These are phyloP conservation scores for Flaveria robusta DNA, from an alignment of 129 eudicot genomes.

Conservation along the genomic window DNA sequence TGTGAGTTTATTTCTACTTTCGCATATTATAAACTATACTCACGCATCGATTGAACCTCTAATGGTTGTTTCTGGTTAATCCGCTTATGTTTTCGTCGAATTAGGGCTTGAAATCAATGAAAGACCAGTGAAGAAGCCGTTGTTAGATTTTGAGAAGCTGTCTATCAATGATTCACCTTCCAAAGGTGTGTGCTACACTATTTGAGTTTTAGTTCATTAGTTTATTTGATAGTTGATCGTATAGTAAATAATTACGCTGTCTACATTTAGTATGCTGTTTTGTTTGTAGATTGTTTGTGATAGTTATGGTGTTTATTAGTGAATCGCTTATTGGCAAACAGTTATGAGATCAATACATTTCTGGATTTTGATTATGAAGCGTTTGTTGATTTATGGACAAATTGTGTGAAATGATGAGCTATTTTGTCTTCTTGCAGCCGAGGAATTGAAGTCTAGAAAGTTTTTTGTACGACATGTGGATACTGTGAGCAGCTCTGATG, in stretches of 20 bases:
- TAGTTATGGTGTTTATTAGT: neutral
- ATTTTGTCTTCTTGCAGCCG: slow-evolving; percentile 41
- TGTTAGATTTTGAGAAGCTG: slow-evolving; percentile 75
- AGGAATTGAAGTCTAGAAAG: slow-evolving; percentile 61
- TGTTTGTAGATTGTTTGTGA: neutral
- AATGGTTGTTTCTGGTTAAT: neutral
- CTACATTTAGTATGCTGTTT: neutral
- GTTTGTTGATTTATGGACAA: neutral
- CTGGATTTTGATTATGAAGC: too few species aligned
- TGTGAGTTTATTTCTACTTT: slow-evolving; percentile 40
- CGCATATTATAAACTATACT: neutral
- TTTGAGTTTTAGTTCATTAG: neutral
- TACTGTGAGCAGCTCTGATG: slow-evolving; percentile 62
- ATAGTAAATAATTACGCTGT: neutral
- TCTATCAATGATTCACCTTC: slow-evolving; percentile 58
- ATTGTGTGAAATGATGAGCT: neutral
- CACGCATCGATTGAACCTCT: neutral
- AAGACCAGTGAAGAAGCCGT: slow-evolving; percentile 74
- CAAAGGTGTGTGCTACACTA: slow-evolving; percentile 38
- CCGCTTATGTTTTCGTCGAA: neutral
- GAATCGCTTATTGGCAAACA: neutral
- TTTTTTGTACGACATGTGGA: slow-evolving; percentile 82
- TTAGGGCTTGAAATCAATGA: slow-evolving; percentile 95
- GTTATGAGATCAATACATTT: too few species aligned
- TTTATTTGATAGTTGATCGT: neutral